Evolutionary conservation across 495 filamentous ascomycete species (phyloP), one percentile per base, ranked within the genome.

Genomic region (Collariella sp.): DNA sequence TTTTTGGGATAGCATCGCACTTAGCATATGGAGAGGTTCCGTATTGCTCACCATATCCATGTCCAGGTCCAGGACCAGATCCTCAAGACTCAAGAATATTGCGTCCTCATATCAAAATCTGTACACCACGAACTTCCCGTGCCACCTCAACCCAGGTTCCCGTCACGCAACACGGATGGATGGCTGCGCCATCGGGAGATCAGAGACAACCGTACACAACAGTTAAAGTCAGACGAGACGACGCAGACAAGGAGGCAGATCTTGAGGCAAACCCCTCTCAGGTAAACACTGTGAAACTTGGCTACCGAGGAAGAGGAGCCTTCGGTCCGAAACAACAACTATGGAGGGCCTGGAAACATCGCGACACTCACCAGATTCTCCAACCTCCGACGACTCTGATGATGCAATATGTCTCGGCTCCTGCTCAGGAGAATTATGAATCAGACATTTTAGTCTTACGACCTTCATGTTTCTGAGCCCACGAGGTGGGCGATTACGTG

Each of bases 161-260:
- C 36, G 19, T 33, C 35, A 33, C 34, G n/a, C 42, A 39, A 0
- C 0, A 47, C 18, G 52, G 44, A 26, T 13, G 52, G 44, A 26
- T 41, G 44, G 5, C 35, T 19, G 24, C 44, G 33, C 12, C 43
- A 54, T 54, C 43, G 52, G 35, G 23, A 47, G 36, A 54, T 42
- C 45, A 13, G 41, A 41, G 35, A 20, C 0, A 31, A 12, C 22
- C 2, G 44, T 54, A 23, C 43, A 46, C 44, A 46, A 40, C n/a
- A 34, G 29, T 16, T 1, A 31, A 2, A 7, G 31, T 16, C 19
- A 13, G 26, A 38, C 31, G 34, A 19, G 33, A 39, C 10, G 16
- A 22, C 20, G 49, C 29, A 34, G 33, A 26, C 5, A 12, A 23
- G 48, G 22, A 16, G 16, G 5, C 31, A 15, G 13, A n/a, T 9